These are phyloP conservation scores for Porphyrellus cyaneotinctus DNA, from an alignment of 768 basidiomycete species.

Conservation along the genomic window DNA sequence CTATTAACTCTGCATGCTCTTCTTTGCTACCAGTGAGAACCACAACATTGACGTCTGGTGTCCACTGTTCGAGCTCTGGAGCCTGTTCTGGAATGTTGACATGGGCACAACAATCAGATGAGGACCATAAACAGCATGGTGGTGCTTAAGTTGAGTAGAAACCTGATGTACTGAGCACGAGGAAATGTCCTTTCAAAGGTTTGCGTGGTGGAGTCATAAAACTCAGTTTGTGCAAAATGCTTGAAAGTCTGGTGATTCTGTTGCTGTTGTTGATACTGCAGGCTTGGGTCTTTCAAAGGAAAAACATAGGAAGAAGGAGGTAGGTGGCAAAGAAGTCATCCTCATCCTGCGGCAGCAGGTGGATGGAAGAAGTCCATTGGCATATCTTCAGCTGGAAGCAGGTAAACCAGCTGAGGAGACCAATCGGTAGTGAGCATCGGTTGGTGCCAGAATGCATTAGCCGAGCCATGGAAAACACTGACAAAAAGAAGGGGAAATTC, in stretches of 20 bases:
- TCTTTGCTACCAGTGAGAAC: conserved; percentile 85
- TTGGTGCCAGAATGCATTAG: conserved; percentile 70
- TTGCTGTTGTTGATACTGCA: conserved; percentile 22
- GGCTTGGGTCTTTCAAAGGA: conserved; percentile 34
- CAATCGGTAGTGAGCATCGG: conserved; percentile 62
- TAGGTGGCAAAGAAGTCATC: conserved; percentile 54
- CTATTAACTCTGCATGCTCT: conserved; percentile 79
- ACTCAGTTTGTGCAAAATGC: conserved; percentile 23
- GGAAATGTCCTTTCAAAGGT: conserved; percentile 20
- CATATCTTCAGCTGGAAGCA: conserved; percentile 60
- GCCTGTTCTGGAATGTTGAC: conserved; percentile 97
- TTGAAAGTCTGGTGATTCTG: conserved; percentile 18
- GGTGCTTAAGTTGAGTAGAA: conserved; percentile 85
- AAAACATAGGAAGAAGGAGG: conserved; percentile 55
- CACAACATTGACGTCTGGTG: conserved; percentile 79
- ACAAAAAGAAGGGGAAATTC: conserved; percentile 60
- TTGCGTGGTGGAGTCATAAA: conserved; percentile 36
- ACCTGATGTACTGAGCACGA: background rate
- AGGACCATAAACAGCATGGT: conserved; percentile 69
- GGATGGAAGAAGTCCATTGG: conserved; percentile 74
- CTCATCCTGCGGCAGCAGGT: conserved; percentile 58
- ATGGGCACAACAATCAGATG: conserved; percentile 97
- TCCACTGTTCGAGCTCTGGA: no score
- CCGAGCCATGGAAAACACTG: conserved; percentile 51
- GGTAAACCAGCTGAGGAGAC: conserved; percentile 59